Percentiles rank a stretch among this genome's conserved stretches.
phyloP scores from a whole-genome alignment of 495 filamentous ascomycete species.

The Ascodesmis nigricans region DNA sequence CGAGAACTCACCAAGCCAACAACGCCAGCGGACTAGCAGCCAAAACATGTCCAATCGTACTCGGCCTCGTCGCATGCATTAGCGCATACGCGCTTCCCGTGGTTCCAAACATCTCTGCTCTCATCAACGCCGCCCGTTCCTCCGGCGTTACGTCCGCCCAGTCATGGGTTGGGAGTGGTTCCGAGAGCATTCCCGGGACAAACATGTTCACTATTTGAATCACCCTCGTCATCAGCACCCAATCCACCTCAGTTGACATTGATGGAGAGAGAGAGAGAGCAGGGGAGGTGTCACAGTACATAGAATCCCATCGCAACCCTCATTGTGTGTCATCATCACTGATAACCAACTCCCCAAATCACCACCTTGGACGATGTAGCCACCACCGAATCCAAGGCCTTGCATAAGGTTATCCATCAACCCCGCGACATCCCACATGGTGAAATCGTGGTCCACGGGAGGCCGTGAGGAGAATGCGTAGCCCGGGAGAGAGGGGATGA shows the following conservation, averaged over 20 bases:
- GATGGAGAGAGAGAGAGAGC: background rate
- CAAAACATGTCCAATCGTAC: slow-evolving; percentile 39
- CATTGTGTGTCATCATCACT: slow-evolving; percentile 24
- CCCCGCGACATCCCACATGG: slow-evolving; percentile 24
- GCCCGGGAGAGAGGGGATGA: slow-evolving; percentile 42
- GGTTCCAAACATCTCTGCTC: slow-evolving; percentile 21
- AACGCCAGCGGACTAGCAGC: slow-evolving; percentile 36
- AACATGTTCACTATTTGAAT: slow-evolving; percentile 5
- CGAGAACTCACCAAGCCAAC: slow-evolving; percentile 37
- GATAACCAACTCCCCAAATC: slow-evolving; percentile 38
- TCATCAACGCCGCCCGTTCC: slow-evolving; percentile 15
- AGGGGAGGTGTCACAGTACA: slow-evolving; percentile 10
- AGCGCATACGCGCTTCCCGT: slow-evolving; percentile 32
- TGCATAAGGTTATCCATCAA: slow-evolving; percentile 38
- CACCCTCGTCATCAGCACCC: background rate
- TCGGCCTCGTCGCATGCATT: slow-evolving; percentile 37
- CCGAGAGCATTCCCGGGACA: background rate
- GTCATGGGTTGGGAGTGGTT: background rate
- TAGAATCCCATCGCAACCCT: slow-evolving; percentile 21
- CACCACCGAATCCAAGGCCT: slow-evolving; percentile 33
- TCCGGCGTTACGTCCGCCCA: background rate
- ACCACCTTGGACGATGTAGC: slow-evolving; percentile 45
- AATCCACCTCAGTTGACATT: no score
- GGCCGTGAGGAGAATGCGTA: slow-evolving; percentile 36
- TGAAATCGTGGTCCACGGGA: slow-evolving; percentile 30